Evolutionary conservation across 2,329 filamentous ascomycete genomes (phyloP).

Genomic region (Nothomitra cinnamomea): DNA sequence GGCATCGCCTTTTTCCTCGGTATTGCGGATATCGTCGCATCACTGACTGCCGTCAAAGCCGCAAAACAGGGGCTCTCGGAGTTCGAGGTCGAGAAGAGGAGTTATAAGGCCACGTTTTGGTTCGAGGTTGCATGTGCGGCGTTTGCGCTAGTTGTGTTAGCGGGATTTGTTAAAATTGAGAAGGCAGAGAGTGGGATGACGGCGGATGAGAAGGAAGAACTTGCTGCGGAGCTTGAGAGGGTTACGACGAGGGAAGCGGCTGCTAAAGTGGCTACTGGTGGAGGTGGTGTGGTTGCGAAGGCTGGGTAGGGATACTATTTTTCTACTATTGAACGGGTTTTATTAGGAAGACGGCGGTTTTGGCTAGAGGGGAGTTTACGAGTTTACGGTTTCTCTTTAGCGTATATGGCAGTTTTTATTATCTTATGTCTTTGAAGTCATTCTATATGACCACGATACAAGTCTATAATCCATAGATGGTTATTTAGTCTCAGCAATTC

Average conservation of each 20-base stretch:
- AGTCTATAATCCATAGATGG: too few species aligned
- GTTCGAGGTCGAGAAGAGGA: conserved; percentile 17
- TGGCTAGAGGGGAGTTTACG: too few species aligned
- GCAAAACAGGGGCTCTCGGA: conserved; percentile 13
- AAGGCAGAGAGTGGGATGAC: conserved; percentile 40
- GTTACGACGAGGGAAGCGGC: too few species aligned
- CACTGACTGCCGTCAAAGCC: conserved; percentile 28
- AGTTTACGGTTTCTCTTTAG: too few species aligned
- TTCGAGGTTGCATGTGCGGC: conserved; percentile 7
- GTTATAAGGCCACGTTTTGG: conserved; percentile 44
- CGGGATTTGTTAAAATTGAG: conserved; percentile 35
- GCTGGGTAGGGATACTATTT: background rate
- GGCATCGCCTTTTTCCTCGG: conserved; percentile 57
- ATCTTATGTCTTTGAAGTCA: too few species aligned
- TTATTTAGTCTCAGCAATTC: too few species aligned
- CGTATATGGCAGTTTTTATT: too few species aligned
- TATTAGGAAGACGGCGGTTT: too few species aligned
- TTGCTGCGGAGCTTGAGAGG: conserved; percentile 2
- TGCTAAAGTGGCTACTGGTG: background rate
- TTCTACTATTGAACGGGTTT: too few species aligned
- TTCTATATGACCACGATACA: too few species aligned
- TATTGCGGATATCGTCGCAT: conserved; percentile 45
- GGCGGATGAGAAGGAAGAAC: conserved; percentile 33
- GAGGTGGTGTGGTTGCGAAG: background rate
- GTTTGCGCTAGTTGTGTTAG: conserved; percentile 34